phyloP scores from a whole-genome alignment of 2,329 filamentous ascomycete genomes.

The Aureobasidium sp. region DNA sequence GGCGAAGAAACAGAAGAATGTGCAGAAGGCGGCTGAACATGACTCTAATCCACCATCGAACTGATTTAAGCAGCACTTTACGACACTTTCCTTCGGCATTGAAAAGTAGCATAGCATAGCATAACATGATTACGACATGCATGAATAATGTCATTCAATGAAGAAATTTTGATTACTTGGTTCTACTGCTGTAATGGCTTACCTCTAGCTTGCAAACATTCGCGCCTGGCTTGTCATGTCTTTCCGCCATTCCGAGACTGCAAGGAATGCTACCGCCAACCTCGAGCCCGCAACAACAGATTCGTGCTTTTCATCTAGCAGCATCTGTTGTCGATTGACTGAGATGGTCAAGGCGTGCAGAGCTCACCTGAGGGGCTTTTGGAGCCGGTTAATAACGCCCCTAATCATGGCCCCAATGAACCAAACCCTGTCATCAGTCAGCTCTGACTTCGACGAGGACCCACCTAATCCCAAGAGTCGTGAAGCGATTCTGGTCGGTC shows the following conservation, averaged over 20 bases:
- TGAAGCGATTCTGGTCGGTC: neutral
- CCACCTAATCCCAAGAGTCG: neutral
- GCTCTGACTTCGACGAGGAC: neutral
- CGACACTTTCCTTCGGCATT: neutral
- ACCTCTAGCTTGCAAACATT: neutral
- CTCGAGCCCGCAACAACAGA: neutral
- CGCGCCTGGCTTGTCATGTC: neutral
- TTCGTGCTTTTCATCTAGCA: neutral
- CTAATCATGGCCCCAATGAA: neutral
- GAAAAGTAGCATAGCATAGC: neutral
- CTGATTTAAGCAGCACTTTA: neutral
- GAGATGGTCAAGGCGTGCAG: neutral
- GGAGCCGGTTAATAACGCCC: neutral
- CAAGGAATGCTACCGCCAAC: neutral
- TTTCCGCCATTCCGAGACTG: neutral
- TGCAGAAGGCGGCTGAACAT: constrained; percentile 23
- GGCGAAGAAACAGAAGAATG: constrained; percentile 45
- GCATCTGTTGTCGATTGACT: neutral
- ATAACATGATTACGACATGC: neutral
- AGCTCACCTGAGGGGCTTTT: neutral
- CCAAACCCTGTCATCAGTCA: neutral
- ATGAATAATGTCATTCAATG: neutral
- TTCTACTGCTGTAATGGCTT: neutral
- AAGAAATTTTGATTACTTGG: neutral
- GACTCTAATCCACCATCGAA: neutral